Evolutionary conservation across 2,329 filamentous ascomycete species (phyloP), one percentile per base, ranked within the genome.

Genomic region (Nigrograna mackinnonii): DNA sequence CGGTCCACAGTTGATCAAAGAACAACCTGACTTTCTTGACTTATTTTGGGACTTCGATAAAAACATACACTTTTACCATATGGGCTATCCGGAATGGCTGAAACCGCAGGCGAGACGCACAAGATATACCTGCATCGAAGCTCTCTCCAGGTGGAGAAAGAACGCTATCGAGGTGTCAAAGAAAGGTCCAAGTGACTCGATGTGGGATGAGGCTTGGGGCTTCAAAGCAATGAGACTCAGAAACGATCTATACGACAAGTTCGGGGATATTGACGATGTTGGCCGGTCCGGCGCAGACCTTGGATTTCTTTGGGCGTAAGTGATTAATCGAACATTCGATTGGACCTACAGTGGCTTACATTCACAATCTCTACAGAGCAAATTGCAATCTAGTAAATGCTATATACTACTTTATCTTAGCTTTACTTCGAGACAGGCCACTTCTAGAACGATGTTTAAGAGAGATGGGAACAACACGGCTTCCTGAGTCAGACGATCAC

Each of bases 221-320:
- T 9, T 36, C 17, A 36, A 36, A 17, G 34, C 16, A 6, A 36
- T 36, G 34, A 14, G 34, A 7, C 22, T 36, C 9, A 36, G 34
- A 19, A 36, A 36, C 17, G 34, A 36, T 14, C 7, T 36, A 12
- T 36, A 37, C 18, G 18, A 37, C 9, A 14, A n/a, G 4, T 36
- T 42, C 14, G 5, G 13, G 14, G 32, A 36, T 5, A 17, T 22
- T 21, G 31, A 36, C 22, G 39, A 42, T 13, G 5, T 11, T 18
- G 7, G 32, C 11, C 5, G 39, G 11, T 6, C 32, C 11, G 39
- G 39, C 11, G 31, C 39, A 14, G 33, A 42, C 17, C 33, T 42
- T 18, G 39, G 39, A 7, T 26, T 42, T 22, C 14, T 42, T 6
- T 42, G 39, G 39, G 39, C 39, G 39, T 42, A 37, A 36, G 39